Conservation (phyloP, 768 basidiomycete genomes). For the Gautieria morchelliformis region DNA sequence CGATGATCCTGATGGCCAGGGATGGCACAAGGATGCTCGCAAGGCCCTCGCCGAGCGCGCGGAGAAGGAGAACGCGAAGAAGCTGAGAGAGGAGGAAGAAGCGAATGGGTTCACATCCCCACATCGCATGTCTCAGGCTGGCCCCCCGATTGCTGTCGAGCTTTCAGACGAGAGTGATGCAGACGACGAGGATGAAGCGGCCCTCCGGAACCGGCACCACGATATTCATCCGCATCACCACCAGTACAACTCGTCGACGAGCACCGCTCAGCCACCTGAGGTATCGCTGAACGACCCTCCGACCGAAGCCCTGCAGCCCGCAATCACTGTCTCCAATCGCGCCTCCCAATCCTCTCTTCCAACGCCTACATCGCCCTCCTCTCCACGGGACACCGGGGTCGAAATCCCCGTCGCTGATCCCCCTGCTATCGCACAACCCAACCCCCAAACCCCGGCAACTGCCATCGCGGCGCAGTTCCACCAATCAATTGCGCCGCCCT, state of each 20-base stretch:
- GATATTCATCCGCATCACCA: constrained; percentile 18
- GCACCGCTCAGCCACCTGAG: not conserved
- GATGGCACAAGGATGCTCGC: constrained; percentile 58
- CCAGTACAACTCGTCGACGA: not conserved
- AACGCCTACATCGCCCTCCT: not conserved
- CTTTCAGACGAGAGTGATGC: constrained; percentile 74
- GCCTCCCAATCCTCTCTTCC: not conserved
- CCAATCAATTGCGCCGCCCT: not conserved
- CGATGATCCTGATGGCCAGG: constrained; percentile 37
- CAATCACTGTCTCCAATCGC: constrained; percentile 24
- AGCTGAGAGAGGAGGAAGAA: constrained; percentile 6
- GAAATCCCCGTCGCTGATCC: not conserved
- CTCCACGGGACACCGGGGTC: not conserved
- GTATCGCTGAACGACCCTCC: constrained; percentile 18
- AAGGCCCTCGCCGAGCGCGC: constrained; percentile 62
- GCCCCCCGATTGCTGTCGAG: constrained; percentile 66
- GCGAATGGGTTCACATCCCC: not conserved
- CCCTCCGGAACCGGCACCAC: constrained; percentile 16
- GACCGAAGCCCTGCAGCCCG: constrained; percentile 30
- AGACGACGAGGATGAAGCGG: constrained; percentile 39
- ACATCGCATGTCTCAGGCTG: constrained; percentile 16
- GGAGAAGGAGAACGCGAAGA: constrained; percentile 15
- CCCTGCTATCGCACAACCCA: not conserved
- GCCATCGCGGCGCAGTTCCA: not conserved
- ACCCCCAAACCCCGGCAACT: not conserved